These are phyloP conservation scores for Boletus bicolor DNA, from an alignment of 768 basidiomycete species.

Conservation along the genomic window DNA sequence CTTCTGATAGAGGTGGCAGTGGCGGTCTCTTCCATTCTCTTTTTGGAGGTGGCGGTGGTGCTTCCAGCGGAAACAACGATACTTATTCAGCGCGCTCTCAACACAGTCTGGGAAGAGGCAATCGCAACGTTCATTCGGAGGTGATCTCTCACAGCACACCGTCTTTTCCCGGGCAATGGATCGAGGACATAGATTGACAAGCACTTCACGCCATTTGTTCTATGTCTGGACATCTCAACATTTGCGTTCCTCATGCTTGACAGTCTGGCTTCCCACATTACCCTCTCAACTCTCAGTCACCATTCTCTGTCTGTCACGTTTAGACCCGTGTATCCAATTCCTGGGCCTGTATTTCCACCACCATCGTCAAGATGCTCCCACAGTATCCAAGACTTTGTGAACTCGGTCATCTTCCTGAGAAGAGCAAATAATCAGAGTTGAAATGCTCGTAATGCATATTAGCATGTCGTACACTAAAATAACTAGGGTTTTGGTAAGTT, in stretches of 20 bases:
- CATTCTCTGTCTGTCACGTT: slow-evolving; percentile 11
- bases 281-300: slow-evolving; percentile 1
- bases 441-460: too few species aligned
- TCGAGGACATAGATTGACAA: slow-evolving; percentile 33
- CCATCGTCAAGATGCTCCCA: background rate
- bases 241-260: background rate
- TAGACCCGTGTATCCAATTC: slow-evolving; percentile 21
- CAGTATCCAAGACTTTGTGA: background rate
- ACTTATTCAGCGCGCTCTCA: slow-evolving; percentile 11
- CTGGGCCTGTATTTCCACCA: background rate
- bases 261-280: slow-evolving; percentile 8
- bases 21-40: slow-evolving; percentile 29
- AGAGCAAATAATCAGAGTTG: too few species aligned
- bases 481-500: too few species aligned
- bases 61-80: slow-evolving; percentile 15
- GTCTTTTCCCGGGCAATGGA: slow-evolving; percentile 34
- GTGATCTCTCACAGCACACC: slow-evolving; percentile 14
- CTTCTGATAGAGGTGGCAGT: slow-evolving; percentile 20
- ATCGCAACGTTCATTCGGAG: slow-evolving; percentile 10
- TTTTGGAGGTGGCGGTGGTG: slow-evolving; percentile 27
- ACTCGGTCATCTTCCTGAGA: background rate
- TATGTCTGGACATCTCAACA: background rate
- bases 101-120: slow-evolving; percentile 7
- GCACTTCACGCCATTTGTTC: background rate
- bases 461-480: too few species aligned